Evolutionary conservation across 2,329 filamentous ascomycete genomes (phyloP), one percentile per base, ranked within the genome.

Genomic region (Ceratocystis ficicola): DNA sequence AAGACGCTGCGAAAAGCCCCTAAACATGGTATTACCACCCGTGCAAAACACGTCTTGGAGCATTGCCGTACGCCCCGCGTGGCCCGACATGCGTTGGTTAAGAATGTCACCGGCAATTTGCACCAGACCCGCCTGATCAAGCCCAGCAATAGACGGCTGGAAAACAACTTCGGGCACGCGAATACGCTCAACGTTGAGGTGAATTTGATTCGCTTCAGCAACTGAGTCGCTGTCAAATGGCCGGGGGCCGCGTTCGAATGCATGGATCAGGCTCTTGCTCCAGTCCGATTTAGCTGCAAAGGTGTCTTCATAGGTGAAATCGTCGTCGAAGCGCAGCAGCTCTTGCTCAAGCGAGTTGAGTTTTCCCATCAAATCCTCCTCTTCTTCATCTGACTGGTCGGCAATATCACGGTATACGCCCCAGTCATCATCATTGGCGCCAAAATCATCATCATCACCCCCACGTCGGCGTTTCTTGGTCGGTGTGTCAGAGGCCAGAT

Each of bases 391-490:
- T 6, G 88, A 87, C 63, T 90, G 91, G 0, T 89, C 90, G 1
- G 90, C 89, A 66, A 97, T 95, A 50, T 90, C 90, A 64, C 94
- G 87, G 76, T 99, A 99, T 15, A 99, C 90, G 67, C 90, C 90
- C 94, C 94, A 99, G 75, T 99, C 94, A 66, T 95, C 92, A 72
- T 99, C 94, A 74, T 99, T 93, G 62, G 92, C 92, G 66, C 94
- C 94, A 73, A 99, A 99, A 68, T 90, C 91, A 73, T 99, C 94
- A 71, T 99, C 94, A 73, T 97, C 93, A 3, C 87, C 89, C 6
- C 90, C 91, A 20, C 92, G 86, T 15, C 90, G 81, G 66, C 93
- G 84, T 75, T 96, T 95, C 74, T 92, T 91, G 69, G 81, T 79
- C 0, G 93, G 91, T 5, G 84, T 86, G 74, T 99, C 94, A 0